Evolutionary conservation across 2,329 filamentous ascomycete genomes (phyloP), one percentile per base, ranked within the genome.

Genomic region (Daldinia sp.): DNA sequence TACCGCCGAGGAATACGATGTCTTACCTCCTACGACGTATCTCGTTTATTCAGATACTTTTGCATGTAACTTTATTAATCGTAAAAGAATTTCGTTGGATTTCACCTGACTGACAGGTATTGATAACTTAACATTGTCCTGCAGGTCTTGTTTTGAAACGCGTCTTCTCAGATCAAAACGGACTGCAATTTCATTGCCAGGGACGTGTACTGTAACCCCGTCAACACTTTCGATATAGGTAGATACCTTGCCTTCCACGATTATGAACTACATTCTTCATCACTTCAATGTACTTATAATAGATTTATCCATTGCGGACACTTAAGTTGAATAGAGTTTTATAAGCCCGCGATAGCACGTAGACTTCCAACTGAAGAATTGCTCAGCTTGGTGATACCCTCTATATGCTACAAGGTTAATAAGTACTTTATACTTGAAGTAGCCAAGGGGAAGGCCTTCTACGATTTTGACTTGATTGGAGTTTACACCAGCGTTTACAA

Each of bases 71-170:
- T 35, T 37, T 54, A 54, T 26, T 48, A 23, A 23, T 48, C 28
- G 30, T 59, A 50, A 42, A 42, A 61, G 54, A 53, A 58, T 51
- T 56, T 63, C 63, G 53, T 61, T 67, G 63, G 41, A 41, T 42
- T 64, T 62, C 65, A 56, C 68, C 62, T n/a, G 30, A 58, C 53
- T 12, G 20, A 53, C 50, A 56, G 53, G 44, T 20, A 23, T 30
- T 26, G 33, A 37, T 37, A 54, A 63, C 65, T 65, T 23, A 46
- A 67, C 58, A n/a, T 59, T 62, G 46, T 62, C 61, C 63, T 53
- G 67, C 59, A 68, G 56, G 68, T 72, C 70, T 72, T 57, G 60
- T 63, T 59, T 68, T 65, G 66, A 73, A 73, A 73, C 72, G 41
- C 54, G 63, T 67, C 53, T 72, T 56, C 62, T 65, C 50, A 62